Base-by-base conservation (phyloP, 805 yeast species). In the Sungouiozyma ichnusensis region DNA sequence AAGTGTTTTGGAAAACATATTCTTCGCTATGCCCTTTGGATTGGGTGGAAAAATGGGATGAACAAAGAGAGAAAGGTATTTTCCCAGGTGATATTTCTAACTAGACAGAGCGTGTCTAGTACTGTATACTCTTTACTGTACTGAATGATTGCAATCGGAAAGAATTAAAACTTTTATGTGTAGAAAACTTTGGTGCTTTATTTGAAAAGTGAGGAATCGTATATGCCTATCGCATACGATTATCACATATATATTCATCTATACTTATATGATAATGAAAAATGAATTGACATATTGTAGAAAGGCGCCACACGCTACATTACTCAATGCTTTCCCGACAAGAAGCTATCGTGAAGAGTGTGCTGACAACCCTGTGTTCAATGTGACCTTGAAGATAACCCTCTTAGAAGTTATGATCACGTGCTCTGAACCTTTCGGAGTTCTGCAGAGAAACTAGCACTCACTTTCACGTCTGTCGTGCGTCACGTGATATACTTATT, bases 1-100 rank as follows among this genome's bases (percentile, higher is more conserved):
- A 87, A 70, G 88, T 85, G 57, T 92, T 92, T 74, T 85, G 77
- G 79, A 82, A 77, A 68, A 85, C 97, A 44, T 92, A 76, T 76
- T 77, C 82, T 56, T 77, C 96, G 18, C 72, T 85, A 60, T 85
- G 94, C 64, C 94, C 94, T 45, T 71, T 75, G 44, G 82, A 79
- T 54, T 85, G 94, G 94, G 73, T 80, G 51, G 87, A 79, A 60
- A 81, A 69, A 63, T 85, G 94, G 95, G 85, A 85, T 64, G 88
- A 76, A 53, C 94, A 85, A 72, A 81, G 94, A 69, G 75, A 63
- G 53, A 66, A 67, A 49, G 79, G 79, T 54, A 75, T 64, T 54
- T 75, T 76, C 55, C 72, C 79, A 44, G 75, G 68, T 53, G 71
- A 73, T 53, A 51, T 69, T 11, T 24, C 29, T 7, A 24, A 24